Conservation (phyloP, 208 protist genomes). For the Acanthamoeba culbertsoni region DNA sequence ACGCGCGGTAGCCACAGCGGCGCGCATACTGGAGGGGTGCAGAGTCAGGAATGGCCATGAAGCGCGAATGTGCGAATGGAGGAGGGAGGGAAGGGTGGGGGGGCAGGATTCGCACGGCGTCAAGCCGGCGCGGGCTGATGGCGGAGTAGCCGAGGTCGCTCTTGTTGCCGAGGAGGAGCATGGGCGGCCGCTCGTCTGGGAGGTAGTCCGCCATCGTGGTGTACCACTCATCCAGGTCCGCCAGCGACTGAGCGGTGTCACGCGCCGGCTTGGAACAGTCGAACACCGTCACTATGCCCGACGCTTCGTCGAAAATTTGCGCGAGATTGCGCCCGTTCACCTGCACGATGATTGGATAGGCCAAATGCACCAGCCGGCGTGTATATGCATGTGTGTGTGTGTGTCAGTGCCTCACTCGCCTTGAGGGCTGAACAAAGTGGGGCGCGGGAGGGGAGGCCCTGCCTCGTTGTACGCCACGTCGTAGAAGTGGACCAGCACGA, state of each 20-base stretch:
- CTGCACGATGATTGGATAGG: background rate
- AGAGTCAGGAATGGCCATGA: too few relatives aligned
- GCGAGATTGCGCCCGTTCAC: background rate
- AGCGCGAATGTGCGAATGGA: too few relatives aligned
- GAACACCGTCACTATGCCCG: background rate
- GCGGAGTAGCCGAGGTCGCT: background rate
- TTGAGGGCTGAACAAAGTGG: too few relatives aligned
- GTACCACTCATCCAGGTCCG: background rate
- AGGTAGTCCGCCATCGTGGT: background rate
- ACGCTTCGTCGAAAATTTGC: background rate
- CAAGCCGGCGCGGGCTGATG: background rate
- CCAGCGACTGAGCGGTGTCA: background rate
- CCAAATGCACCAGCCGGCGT: background rate
- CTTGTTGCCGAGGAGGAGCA: background rate
- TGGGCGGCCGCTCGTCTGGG: background rate
- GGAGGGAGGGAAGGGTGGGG: background rate
- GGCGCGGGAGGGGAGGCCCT: too few relatives aligned
- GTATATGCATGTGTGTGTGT: background rate
- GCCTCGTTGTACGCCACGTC: too few relatives aligned
- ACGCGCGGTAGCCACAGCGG: background rate
- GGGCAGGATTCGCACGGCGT: background rate
- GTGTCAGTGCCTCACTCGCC: background rate
- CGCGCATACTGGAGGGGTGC: background rate
- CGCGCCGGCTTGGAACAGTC: background rate
- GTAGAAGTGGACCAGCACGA: too few relatives aligned